Evolutionary conservation across 306 rosid species (phyloP).

Genomic region (Quercus parvula): DNA sequence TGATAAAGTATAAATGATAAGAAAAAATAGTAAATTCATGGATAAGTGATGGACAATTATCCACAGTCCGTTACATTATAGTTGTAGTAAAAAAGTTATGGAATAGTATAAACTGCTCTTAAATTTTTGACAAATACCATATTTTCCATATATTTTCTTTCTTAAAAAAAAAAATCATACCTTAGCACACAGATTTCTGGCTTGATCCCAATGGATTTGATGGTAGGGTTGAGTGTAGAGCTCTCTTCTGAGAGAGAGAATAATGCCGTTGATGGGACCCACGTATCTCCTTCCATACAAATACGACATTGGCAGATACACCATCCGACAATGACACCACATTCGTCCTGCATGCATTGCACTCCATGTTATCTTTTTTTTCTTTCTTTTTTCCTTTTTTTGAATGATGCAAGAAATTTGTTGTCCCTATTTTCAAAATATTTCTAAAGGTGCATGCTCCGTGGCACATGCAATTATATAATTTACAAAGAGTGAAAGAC

Average conservation of each 20-base stretch:
- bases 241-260: constrained; percentile 53
- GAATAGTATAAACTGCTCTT: too few species aligned
- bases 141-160: neutral
- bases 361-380: neutral
- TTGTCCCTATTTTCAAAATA: too few species aligned
- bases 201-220: constrained; percentile 41
- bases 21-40: too few species aligned
- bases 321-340: constrained; percentile 78
- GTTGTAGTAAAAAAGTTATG: too few species aligned
- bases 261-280: constrained; percentile 31
- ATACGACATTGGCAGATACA: constrained; percentile 69
- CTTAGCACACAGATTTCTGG: constrained; percentile 52
- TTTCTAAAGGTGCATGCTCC: too few species aligned
- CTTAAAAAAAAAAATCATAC: constrained; percentile 10
- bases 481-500: too few species aligned
- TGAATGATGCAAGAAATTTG: too few species aligned
- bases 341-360: constrained; percentile 42
- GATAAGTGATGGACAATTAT: fast-evolving
- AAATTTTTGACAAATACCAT: too few species aligned
- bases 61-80: fast-evolving
- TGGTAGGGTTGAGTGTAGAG: constrained; percentile 52
- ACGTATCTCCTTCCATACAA: constrained; percentile 63
- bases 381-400: neutral
- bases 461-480: too few species aligned
- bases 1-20: fast-evolving